Conservation (phyloP, 2,329 filamentous ascomycete species). For the Ceratocystis variospora region DNA sequence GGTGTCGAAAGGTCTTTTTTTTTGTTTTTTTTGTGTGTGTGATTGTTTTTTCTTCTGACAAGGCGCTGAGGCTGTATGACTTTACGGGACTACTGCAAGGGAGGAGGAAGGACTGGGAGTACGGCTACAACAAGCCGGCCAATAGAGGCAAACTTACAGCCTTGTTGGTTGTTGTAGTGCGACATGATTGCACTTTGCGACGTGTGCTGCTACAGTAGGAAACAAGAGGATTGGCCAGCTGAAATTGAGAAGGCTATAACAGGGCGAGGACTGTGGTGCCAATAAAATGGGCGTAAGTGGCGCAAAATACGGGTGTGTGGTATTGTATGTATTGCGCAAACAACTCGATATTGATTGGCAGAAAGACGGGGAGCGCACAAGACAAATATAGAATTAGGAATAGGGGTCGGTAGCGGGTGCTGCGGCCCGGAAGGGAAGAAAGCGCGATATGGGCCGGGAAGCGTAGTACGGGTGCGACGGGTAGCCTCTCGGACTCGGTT, state of each 20-base stretch:
- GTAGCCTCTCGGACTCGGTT: neutral
- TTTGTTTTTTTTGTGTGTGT: neutral
- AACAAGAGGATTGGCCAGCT: neutral
- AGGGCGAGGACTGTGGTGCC: neutral
- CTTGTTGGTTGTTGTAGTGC: constrained; percentile 18
- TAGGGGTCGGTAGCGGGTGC: neutral
- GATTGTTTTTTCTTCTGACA: neutral
- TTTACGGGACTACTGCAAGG: neutral
- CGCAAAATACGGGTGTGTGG: neutral
- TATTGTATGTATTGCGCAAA: neutral
- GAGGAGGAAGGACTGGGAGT: neutral
- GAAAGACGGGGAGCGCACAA: neutral
- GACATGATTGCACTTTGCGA: constrained; percentile 11
- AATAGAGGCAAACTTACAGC: constrained; percentile 13
- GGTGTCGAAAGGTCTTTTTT: neutral
- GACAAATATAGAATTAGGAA: neutral
- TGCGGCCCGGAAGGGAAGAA: neutral
- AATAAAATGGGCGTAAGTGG: neutral
- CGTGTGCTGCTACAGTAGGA: neutral
- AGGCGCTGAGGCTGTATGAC: neutral
- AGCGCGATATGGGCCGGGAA: neutral
- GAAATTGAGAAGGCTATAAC: neutral
- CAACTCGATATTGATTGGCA: neutral
- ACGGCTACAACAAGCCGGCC: neutral
- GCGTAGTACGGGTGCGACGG: neutral